phyloP scores from a whole-genome alignment of 495 filamentous ascomycete species.

The Lasiosphaeriaceae sp. region DNA sequence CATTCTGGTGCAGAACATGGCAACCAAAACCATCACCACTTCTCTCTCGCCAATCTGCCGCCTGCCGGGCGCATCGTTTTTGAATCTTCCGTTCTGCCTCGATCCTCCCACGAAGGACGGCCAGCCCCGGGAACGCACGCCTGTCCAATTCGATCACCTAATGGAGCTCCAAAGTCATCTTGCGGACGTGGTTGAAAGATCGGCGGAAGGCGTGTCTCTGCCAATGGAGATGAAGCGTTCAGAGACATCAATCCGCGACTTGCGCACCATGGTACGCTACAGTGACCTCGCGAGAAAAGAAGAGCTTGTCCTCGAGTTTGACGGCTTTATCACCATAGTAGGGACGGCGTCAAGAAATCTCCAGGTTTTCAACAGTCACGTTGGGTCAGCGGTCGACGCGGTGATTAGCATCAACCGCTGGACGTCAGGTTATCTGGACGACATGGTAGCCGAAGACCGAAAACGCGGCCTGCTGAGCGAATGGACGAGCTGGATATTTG shows the following conservation, averaged over 20 bases:
- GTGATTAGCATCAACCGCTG: constrained; percentile 58
- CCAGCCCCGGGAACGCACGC: constrained; percentile 10
- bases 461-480: constrained; percentile 37
- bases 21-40: constrained; percentile 44
- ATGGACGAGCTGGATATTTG: constrained; percentile 38
- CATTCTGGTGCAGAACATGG: constrained; percentile 47
- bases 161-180: constrained; percentile 64
- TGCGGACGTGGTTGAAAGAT: constrained; percentile 60
- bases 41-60: constrained; percentile 61
- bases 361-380: constrained; percentile 63
- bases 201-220: constrained; percentile 52
- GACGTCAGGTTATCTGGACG: constrained; percentile 63
- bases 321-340: constrained; percentile 60
- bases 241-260: constrained; percentile 67
- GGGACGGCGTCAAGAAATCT: constrained; percentile 53
- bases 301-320: constrained; percentile 63
- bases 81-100: constrained; percentile 60
- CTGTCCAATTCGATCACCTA: constrained; percentile 61
- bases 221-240: constrained; percentile 68
- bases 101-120: constrained; percentile 17
- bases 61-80: constrained; percentile 55
- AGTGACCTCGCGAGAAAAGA: constrained; percentile 45
- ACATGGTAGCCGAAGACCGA: constrained; percentile 47
- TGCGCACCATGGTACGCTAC: constrained; percentile 59
- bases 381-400: constrained; percentile 64